A percentile compares a stretch with the other conserved stretches of the same genome.
Conservation (phyloP, 805 yeast species). For the Candida gorgasii region DNA sequence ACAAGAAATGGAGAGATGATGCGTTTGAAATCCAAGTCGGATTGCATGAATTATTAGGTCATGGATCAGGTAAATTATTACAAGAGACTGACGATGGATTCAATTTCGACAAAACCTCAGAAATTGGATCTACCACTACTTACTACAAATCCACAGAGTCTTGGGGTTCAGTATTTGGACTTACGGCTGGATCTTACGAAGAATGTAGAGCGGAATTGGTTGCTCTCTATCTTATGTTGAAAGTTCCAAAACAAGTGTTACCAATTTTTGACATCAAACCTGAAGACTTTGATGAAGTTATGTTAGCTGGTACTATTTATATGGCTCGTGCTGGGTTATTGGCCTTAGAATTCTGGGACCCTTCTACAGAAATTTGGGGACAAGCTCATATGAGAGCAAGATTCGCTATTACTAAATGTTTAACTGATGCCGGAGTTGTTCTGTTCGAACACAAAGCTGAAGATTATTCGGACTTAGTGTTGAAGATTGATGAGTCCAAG, state of each 20-base stretch:
- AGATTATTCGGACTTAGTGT: conserved; percentile 57
- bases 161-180: conserved; percentile 86
- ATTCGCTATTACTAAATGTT: conserved; percentile 77
- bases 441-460: conserved; percentile 49
- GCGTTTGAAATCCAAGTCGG: conserved; percentile 95
- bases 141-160: conserved; percentile 81
- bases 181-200: conserved; percentile 83
- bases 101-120: conserved; percentile 64
- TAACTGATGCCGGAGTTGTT: conserved; percentile 68
- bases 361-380: conserved; percentile 80
- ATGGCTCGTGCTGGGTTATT: conserved; percentile 89
- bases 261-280: conserved; percentile 69
- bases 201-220: conserved; percentile 93
- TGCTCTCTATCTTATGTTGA: conserved; percentile 76
- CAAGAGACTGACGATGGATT: conserved; percentile 58
- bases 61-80: conserved; percentile 84
- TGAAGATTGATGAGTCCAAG: conserved; percentile 60
- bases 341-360: conserved; percentile 88
- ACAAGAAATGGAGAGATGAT: conserved; percentile 70
- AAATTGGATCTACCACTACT: conserved; percentile 72
- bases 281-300: conserved; percentile 59
- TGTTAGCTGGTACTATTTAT: conserved; percentile 66
- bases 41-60: conserved; percentile 87
- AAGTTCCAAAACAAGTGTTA: conserved; percentile 57
- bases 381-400: conserved; percentile 96